These are phyloP conservation scores for Jimgerdemannia lactiflua DNA, from an alignment of 192 early-diverging fungal species.

Conservation along the genomic window DNA sequence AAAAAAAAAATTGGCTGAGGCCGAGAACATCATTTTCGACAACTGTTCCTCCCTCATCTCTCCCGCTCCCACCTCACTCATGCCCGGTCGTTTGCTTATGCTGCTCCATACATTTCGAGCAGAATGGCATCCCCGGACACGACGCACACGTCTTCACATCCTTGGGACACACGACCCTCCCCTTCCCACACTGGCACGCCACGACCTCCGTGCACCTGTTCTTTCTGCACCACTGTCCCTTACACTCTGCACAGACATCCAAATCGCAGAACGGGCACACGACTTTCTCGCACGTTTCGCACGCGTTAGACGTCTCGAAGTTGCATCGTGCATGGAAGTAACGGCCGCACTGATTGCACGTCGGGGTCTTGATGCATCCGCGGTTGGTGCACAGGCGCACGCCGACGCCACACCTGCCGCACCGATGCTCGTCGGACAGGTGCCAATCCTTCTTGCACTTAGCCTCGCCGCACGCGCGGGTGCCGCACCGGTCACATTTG, in stretches of 20 bases:
- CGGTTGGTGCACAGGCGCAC: conserved; percentile 1
- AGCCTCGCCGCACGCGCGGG: background rate
- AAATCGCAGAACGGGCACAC: conserved; percentile 5
- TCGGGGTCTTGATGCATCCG: background rate
- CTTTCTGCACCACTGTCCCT: background rate
- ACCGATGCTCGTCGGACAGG: background rate
- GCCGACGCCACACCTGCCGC: background rate
- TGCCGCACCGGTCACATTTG: conserved; percentile 12
- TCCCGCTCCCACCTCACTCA: no score
- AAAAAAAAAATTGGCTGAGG: no score
- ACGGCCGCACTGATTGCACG: background rate
- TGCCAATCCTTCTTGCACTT: background rate
- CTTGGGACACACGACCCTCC: background rate
- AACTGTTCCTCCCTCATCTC: no score
- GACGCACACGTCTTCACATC: background rate
- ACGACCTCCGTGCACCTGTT: conserved; percentile 3
- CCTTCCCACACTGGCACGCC: conserved; percentile 1
- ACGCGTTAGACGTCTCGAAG: background rate
- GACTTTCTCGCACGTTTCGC: background rate
- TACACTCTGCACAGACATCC: background rate
- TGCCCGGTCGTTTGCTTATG: no score
- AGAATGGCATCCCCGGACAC: no score
- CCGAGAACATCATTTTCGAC: no score
- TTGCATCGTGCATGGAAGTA: background rate
- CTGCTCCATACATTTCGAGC: no score